Evolutionary conservation across 495 filamentous ascomycete species (phyloP).

Genomic region (Penicillium taxi): DNA sequence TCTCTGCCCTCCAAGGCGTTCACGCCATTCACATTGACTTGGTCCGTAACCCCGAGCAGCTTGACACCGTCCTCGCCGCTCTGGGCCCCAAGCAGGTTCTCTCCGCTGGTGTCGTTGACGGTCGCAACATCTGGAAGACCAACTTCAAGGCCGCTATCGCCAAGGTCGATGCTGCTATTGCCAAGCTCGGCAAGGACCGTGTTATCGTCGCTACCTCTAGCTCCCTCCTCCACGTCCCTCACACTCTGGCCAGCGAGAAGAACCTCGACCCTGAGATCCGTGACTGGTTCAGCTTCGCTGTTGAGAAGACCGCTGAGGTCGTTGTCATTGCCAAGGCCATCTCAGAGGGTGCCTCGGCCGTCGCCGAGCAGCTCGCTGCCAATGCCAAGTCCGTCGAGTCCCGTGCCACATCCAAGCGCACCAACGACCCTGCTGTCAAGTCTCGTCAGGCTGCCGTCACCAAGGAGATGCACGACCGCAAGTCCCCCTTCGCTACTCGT

Average conservation of each 20-base stretch:
- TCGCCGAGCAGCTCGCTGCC: slow-evolving; percentile 79
- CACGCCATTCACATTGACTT: slow-evolving; percentile 90
- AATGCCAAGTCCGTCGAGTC: slow-evolving; percentile 86
- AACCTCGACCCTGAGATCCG: slow-evolving; percentile 83
- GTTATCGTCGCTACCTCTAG: slow-evolving; percentile 94
- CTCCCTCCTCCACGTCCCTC: slow-evolving; percentile 94
- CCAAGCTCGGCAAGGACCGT: slow-evolving; percentile 90
- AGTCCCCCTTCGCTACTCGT: slow-evolving; percentile 74
- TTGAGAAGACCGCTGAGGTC: slow-evolving; percentile 87
- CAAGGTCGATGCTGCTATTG: slow-evolving; percentile 76
- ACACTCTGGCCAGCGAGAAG: slow-evolving; percentile 97
- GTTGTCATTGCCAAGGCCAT: slow-evolving; percentile 93
- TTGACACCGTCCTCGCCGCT: slow-evolving; percentile 65
- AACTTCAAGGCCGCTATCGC: slow-evolving; percentile 88
- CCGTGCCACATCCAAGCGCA: slow-evolving; percentile 82
- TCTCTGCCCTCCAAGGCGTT: slow-evolving; percentile 58
- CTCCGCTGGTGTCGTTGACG: slow-evolving; percentile 92
- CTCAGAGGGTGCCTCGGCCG: slow-evolving; percentile 77
- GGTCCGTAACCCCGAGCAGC: slow-evolving; percentile 95
- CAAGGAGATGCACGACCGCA: slow-evolving; percentile 77
- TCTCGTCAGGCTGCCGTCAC: slow-evolving; percentile 84
- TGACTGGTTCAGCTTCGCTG: slow-evolving; percentile 98
- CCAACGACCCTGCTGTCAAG: slow-evolving; percentile 95
- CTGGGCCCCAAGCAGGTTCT: slow-evolving; percentile 81
- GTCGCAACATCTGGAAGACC: slow-evolving; percentile 99